Percentiles rank a stretch among this genome's conserved stretches.
These are phyloP conservation scores for Gigaspora rosea DNA, from an alignment of 192 early-diverging fungal genomes.

Conservation along the genomic window DNA sequence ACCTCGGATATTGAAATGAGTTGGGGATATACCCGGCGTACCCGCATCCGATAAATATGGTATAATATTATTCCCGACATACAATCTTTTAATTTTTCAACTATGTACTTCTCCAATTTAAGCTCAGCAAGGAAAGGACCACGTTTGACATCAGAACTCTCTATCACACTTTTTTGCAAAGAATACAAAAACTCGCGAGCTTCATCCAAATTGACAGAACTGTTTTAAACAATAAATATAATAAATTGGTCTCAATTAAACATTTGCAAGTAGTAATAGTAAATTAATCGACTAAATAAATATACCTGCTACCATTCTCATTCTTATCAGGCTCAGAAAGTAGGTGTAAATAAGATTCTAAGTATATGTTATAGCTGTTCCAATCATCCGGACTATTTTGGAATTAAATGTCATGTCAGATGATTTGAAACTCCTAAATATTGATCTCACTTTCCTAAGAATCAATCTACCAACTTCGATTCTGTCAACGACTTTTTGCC, in stretches of 20 bases:
- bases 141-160: conserved; percentile 50
- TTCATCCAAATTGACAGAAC: conserved; percentile 34
- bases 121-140: conserved; percentile 75
- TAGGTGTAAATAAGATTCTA: conserved; percentile 59
- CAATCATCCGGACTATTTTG: conserved; percentile 71
- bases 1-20: no score
- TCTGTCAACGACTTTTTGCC: conserved; percentile 30
- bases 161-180: conserved; percentile 40
- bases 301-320: conserved; percentile 5
- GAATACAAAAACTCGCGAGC: conserved; percentile 44
- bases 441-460: neutral
- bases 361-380: conserved; percentile 59
- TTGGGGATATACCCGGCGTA: no score
- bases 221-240: neutral
- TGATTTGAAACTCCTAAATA: no score
- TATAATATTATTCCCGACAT: neutral
- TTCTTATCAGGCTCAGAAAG: conserved; percentile 42
- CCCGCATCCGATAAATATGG: no score
- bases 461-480: conserved; percentile 20
- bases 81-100: conserved; percentile 37
- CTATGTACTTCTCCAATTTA: conserved; percentile 52
- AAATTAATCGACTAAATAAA: neutral
- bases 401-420: no score
- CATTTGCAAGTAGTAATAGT: neutral
- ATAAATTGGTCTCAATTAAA: neutral